These are phyloP conservation scores for Maudiozyma turicensis DNA, from an alignment of 805 yeast species.

Conservation along the genomic window DNA sequence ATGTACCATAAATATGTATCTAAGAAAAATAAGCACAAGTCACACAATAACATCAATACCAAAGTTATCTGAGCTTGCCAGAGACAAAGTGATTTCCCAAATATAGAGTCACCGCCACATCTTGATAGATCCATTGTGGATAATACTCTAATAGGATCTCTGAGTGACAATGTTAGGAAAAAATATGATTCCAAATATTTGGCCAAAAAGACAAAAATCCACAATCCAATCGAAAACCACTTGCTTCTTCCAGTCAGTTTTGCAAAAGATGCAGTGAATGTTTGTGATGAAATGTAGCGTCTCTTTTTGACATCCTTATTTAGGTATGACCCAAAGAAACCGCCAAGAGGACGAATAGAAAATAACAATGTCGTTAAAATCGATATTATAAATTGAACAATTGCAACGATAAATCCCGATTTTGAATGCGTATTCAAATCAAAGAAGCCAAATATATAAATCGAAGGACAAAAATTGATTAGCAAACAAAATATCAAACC, in stretches of 20 bases:
- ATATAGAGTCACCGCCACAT: conserved; percentile 52
- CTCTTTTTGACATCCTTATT: conserved; percentile 29
- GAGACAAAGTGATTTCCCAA: conserved; percentile 45
- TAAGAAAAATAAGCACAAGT: conserved; percentile 58
- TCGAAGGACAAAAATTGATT: conserved; percentile 41
- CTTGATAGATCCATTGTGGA: conserved; percentile 42
- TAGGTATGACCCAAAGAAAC: conserved; percentile 38
- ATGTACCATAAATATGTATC: conserved; percentile 85
- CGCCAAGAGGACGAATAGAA: conserved; percentile 53
- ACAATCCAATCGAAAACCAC: conserved; percentile 56
- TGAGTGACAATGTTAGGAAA: conserved; percentile 60
- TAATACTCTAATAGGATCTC: conserved; percentile 66
- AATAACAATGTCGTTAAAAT: conserved; percentile 45
- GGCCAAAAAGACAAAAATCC: conserved; percentile 58
- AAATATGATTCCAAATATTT: conserved; percentile 73
- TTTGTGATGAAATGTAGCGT: conserved; percentile 40
- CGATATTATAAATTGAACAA: conserved; percentile 49
- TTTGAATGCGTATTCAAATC: conserved; percentile 24
- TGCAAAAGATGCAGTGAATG: conserved; percentile 54
- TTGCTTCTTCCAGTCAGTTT: conserved; percentile 42
- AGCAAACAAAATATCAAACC: conserved; percentile 35
- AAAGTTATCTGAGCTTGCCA: conserved; percentile 51
- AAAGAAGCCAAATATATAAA: conserved; percentile 38
- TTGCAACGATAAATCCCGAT: conserved; percentile 35
- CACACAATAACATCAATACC: conserved; percentile 45